These are phyloP conservation scores for Mucor velutinosus DNA, from an alignment of 371 early-diverging fungal genomes.

Conservation along the genomic window DNA sequence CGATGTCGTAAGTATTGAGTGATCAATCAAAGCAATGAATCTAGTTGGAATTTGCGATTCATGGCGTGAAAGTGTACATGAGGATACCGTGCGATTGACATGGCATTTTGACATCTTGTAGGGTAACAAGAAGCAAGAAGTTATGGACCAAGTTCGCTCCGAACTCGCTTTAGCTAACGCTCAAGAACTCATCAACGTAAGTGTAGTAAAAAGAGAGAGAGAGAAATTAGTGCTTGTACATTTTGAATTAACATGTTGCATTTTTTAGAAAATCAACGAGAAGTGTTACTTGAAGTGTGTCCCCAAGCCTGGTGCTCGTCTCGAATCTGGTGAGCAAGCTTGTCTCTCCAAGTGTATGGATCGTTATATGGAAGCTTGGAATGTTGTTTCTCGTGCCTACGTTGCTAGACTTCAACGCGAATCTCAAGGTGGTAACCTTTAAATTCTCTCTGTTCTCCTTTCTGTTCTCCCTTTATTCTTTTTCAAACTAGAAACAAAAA, in stretches of 20 bases:
- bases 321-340: conserved; percentile 73
- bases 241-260: neutral
- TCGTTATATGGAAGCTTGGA: conserved; percentile 89
- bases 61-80: neutral
- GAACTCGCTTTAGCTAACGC: conserved; percentile 87
- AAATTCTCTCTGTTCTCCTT: neutral
- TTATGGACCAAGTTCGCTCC: conserved; percentile 83
- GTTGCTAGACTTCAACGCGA: conserved; percentile 74
- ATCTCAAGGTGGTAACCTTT: conserved; percentile 47
- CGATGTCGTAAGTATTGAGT: conserved; percentile 23
- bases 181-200: conserved; percentile 84
- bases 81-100: neutral
- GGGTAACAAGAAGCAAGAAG: conserved; percentile 77
- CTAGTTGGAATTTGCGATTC: neutral
- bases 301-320: conserved; percentile 72
- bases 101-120: conserved; percentile 12
- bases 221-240: neutral
- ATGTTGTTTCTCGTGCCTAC: conserved; percentile 79
- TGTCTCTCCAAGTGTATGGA: conserved; percentile 86
- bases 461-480: neutral
- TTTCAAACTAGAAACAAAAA: conserved; percentile 6
- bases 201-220: conserved; percentile 4
- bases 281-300: conserved; percentile 85
- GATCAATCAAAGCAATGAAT: neutral
- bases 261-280: conserved; percentile 76